phyloP scores from a whole-genome alignment of 768 basidiomycete species.

The Boletellus emodensis region DNA sequence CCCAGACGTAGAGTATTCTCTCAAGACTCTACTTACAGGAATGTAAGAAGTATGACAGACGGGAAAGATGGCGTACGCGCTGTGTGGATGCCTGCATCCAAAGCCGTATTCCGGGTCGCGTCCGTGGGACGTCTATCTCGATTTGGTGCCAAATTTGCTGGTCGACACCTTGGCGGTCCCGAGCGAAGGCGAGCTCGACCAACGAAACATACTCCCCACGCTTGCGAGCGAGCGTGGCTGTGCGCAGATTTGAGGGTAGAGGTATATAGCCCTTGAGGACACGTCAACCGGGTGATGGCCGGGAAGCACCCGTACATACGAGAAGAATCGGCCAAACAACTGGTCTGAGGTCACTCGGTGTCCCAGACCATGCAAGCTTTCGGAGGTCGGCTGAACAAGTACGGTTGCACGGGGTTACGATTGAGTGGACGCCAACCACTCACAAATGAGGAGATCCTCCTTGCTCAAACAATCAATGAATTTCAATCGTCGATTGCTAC shows the following conservation, averaged over 20 bases:
- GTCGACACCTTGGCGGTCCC: slow-evolving; percentile 82
- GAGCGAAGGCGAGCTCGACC: slow-evolving; percentile 84
- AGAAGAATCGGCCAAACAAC: slow-evolving; percentile 93
- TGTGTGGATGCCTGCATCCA: slow-evolving; percentile 94
- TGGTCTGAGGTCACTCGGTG: slow-evolving; percentile 82
- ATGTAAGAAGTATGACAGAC: slow-evolving; percentile 10
- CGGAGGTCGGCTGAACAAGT: slow-evolving; percentile 64
- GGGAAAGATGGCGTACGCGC: slow-evolving; percentile 50
- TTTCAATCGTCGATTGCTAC: slow-evolving; percentile 72
- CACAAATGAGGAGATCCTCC: slow-evolving; percentile 81
- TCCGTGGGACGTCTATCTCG: slow-evolving; percentile 95
- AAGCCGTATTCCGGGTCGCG: slow-evolving; percentile 82
- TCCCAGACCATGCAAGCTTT: slow-evolving; percentile 92
- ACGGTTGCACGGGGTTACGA: slow-evolving; percentile 5
- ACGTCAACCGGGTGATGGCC: slow-evolving; percentile 4
- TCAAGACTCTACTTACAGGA: slow-evolving; percentile 69
- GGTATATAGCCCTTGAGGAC: slow-evolving; percentile 82
- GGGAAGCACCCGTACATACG: slow-evolving; percentile 43
- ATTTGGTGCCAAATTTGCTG: slow-evolving; percentile 99
- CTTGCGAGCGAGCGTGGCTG: slow-evolving; percentile 79
- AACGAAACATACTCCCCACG: slow-evolving; percentile 88
- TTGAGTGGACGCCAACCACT: slow-evolving; percentile 22
- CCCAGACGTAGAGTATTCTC: slow-evolving; percentile 97
- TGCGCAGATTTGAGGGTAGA: slow-evolving; percentile 69
- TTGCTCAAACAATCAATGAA: slow-evolving; percentile 75